Evolutionary conservation across 352 stramenopile genomes (phyloP).

Genomic region (Bremia lactucae): DNA sequence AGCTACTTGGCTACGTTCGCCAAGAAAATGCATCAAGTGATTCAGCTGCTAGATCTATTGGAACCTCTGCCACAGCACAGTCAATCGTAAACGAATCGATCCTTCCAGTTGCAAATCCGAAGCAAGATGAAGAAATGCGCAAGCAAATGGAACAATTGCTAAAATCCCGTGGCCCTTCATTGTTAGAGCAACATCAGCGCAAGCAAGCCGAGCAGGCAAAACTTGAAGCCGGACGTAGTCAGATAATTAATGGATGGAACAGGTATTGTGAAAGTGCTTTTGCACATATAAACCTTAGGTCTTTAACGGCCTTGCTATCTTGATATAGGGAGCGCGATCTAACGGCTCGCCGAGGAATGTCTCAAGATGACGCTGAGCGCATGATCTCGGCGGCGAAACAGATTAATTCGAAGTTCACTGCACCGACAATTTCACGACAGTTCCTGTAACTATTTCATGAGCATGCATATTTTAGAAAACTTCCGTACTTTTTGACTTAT

Average conservation of each 20-base stretch:
- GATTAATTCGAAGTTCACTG: constrained; percentile 82
- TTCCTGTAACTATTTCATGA: constrained; percentile 70
- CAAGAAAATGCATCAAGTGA: constrained; percentile 47
- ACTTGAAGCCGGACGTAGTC: constrained; percentile 2
- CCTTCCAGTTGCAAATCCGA: constrained; percentile 47
- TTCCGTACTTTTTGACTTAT: constrained; percentile 11
- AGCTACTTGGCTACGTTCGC: constrained; percentile 72
- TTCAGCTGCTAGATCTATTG: constrained; percentile 5
- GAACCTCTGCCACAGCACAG: constrained; percentile 3
- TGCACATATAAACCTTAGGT: too few species aligned
- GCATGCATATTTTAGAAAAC: too few species aligned
- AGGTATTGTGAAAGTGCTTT: too few species aligned
- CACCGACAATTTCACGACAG: constrained; percentile 67
- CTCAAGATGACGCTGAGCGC: constrained; percentile 46
- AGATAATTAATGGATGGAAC: constrained; percentile 37
- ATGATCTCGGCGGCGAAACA: constrained; percentile 70
- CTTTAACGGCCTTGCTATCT: too few species aligned
- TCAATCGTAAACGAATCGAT: constrained; percentile 53
- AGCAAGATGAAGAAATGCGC: constrained; percentile 55
- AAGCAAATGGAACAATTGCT: constrained; percentile 55
- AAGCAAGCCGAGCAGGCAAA: constrained; percentile 45
- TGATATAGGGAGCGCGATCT: constrained; percentile 79
- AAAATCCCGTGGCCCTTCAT: constrained; percentile 48
- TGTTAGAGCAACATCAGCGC: constrained; percentile 72
- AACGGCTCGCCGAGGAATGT: constrained; percentile 45